phyloP scores from a whole-genome alignment of 1,139 yeast genomes.

The Debaryomycetaceae sp. region DNA sequence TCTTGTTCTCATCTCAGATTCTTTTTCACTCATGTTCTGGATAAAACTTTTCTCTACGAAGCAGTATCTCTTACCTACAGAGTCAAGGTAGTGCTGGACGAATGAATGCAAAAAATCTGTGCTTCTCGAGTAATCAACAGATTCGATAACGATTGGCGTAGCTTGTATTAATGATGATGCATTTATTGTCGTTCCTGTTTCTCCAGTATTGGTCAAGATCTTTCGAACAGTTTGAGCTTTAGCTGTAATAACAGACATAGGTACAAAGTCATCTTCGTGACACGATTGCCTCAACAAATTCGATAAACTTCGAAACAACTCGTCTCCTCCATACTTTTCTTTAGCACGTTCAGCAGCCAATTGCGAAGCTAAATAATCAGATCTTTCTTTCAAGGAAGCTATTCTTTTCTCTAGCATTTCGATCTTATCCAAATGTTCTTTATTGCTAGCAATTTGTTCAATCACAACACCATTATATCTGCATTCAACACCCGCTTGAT shows the following conservation, averaged over 20 bases:
- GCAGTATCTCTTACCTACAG: slow-evolving; percentile 10
- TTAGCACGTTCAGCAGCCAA: slow-evolving; percentile 2
- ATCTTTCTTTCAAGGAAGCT: slow-evolving; percentile 4
- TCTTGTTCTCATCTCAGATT: slow-evolving; percentile 3
- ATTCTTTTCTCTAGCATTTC: slow-evolving; percentile 6
- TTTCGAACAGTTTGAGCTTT: slow-evolving; percentile 13
- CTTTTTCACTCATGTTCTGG: slow-evolving; percentile 4
- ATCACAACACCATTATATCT: slow-evolving; percentile 4
- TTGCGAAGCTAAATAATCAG: slow-evolving; percentile 4
- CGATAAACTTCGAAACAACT: slow-evolving; percentile 1
- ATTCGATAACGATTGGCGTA: slow-evolving; percentile 2
- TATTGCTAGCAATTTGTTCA: slow-evolving; percentile 5
- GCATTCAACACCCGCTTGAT: slow-evolving; percentile 4
- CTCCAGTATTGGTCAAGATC: slow-evolving; percentile 11
- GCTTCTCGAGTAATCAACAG: neutral
- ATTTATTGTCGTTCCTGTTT: slow-evolving; percentile 3
- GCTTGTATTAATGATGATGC: slow-evolving; percentile 4
- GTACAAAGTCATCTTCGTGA: slow-evolving; percentile 6
- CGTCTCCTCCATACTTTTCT: slow-evolving; percentile 3
- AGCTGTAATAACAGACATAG: slow-evolving; percentile 11
- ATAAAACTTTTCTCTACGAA: slow-evolving; percentile 9
- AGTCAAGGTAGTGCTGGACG: slow-evolving; percentile 8
- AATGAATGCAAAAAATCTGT: slow-evolving; percentile 7
- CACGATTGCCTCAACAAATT: slow-evolving; percentile 7
- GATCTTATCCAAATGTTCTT: slow-evolving; percentile 6